phyloP scores from a whole-genome alignment of 1,139 yeast species.

The Saccharomyces hybrid region DNA sequence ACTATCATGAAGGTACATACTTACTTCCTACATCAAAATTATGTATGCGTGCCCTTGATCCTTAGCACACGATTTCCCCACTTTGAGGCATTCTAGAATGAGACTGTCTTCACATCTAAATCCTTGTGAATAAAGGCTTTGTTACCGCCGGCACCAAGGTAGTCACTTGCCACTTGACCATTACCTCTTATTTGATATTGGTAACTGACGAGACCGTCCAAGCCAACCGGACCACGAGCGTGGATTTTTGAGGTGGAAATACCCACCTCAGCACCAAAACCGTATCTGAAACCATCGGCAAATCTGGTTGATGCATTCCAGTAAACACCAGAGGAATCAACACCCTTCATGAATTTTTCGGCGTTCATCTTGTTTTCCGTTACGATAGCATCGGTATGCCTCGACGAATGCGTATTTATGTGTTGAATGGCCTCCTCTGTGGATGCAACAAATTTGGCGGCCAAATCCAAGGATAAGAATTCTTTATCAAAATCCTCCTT shows the following conservation, averaged over 20 bases:
- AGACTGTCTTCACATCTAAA: conserved; percentile 34
- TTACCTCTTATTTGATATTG: conserved; percentile 87
- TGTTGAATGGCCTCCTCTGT: conserved; percentile 69
- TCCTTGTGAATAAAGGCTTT: conserved; percentile 72
- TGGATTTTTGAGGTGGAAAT: conserved; percentile 94
- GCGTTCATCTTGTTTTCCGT: conserved; percentile 69
- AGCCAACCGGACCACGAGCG: conserved; percentile 97
- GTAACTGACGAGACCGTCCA: conserved; percentile 92
- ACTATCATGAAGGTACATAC: neutral
- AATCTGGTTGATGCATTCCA: conserved; percentile 97
- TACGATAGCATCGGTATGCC: conserved; percentile 89
- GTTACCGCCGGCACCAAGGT: conserved; percentile 86
- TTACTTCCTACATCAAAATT: neutral
- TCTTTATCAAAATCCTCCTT: conserved; percentile 70
- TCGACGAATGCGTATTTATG: conserved; percentile 86
- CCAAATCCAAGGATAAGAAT: conserved; percentile 73
- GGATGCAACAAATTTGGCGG: conserved; percentile 56
- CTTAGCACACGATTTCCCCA: neutral
- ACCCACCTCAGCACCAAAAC: conserved; percentile 98
- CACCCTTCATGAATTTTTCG: conserved; percentile 67
- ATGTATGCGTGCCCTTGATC: neutral
- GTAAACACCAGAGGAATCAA: conserved; percentile 96
- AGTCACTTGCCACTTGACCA: conserved; percentile 89
- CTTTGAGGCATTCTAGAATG: conserved; percentile 8
- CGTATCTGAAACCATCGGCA: conserved; percentile 97